Evolutionary conservation across 2,329 filamentous ascomycete species (phyloP).

Genomic region (Botrytis aclada): DNA sequence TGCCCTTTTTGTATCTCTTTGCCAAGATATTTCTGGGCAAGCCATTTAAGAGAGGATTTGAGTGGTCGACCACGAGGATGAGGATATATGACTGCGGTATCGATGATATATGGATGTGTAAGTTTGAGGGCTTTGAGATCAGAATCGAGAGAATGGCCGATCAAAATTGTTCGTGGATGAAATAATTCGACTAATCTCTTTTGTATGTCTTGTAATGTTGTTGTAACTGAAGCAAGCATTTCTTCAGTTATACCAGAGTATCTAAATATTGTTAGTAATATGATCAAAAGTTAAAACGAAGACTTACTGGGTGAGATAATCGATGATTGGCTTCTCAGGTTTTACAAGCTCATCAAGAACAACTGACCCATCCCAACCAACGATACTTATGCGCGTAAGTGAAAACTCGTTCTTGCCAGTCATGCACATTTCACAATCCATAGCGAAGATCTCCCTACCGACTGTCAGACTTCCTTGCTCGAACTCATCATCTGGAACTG

Average conservation of each 20-base stretch:
- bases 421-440: conserved; percentile 98
- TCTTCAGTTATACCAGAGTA: conserved; percentile 90
- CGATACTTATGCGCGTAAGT: conserved; percentile 82
- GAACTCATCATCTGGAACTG: conserved; percentile 66
- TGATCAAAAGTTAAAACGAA: conserved; percentile 21
- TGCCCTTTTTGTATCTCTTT: conserved; percentile 82
- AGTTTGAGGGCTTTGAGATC: conserved; percentile 81
- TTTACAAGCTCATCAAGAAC: conserved; percentile 91
- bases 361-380: conserved; percentile 79
- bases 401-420: conserved; percentile 77
- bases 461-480: conserved; percentile 79
- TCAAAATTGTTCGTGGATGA: conserved; percentile 66
- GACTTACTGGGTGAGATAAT: conserved; percentile 75
- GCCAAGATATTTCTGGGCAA: conserved; percentile 79
- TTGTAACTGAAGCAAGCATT: conserved; percentile 80
- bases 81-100: conserved; percentile 86
- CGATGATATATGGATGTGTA: conserved; percentile 88
- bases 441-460: conserved; percentile 72
- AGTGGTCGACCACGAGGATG: conserved; percentile 86
- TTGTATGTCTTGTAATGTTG: conserved; percentile 80
- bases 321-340: conserved; percentile 79
- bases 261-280: conserved; percentile 34
- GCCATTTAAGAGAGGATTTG: conserved; percentile 87
- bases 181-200: conserved; percentile 69
- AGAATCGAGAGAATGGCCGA: conserved; percentile 79